Base-by-base conservation (phyloP, 2,329 filamentous ascomycete species). In the Rhexocercosporidium sp. region DNA sequence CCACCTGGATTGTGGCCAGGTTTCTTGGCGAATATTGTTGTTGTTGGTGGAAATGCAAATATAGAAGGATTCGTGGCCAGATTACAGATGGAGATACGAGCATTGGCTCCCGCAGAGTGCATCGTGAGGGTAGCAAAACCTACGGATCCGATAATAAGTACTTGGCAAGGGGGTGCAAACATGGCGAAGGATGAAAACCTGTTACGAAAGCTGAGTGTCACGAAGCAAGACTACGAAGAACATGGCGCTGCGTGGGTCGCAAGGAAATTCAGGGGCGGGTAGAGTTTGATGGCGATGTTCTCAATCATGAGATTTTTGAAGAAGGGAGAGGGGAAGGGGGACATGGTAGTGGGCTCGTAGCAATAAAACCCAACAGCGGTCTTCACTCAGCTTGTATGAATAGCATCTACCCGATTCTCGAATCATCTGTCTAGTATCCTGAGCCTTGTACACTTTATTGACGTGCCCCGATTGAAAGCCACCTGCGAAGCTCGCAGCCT, bases 151-250 rank as follows among this genome's bases (percentile, higher is more conserved):
- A 84, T 97, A 71, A 90, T 88, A 27, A 92, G 90, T 70, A 93
- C 92, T 0, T 99, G 95, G 95, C 81, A 88, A 14, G 96, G 96
- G 0, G 95, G 90, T n/a, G 91, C 92, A 25, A 86, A 88, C 66
- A 82, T 97, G 65, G 93, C 93, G 0, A 86, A 82, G 60, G 89
- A 94, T 60, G 83, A 84, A 49, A 84, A 91, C 46, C 82, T 83
- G 60, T 71, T 96, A 61, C 85, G 89, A 68, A 85, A 85, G 59
- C 79, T 94, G 14, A 85, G 88, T 1, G 92, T 97, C n/a, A 96
- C 92, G 0, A 93, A 92, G 77, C 86, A 92, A 69, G 93, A 99
- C 76, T 99, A 99, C 78, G 88, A 96, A 61, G 96, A 99, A 78
- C 81, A 94, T 75, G 96, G 96, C 9, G 87, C 86, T 64, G 82